These are phyloP conservation scores for Stereocaulon alpinum DNA, from an alignment of 495 filamentous ascomycete species.

Conservation along the genomic window DNA sequence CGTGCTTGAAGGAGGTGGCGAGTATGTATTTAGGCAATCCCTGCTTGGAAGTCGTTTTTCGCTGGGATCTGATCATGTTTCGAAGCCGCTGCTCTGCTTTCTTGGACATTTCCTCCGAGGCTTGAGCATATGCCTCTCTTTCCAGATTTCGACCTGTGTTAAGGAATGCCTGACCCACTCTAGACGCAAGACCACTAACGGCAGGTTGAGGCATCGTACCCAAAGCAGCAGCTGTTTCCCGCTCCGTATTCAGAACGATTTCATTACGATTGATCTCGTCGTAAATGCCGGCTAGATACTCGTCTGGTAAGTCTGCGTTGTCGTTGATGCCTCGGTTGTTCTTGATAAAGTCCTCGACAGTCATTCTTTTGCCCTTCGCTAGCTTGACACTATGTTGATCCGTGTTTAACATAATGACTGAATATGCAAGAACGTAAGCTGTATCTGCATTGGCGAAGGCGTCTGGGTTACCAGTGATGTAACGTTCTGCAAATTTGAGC, in stretches of 20 bases:
- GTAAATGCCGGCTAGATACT: conserved; percentile 82
- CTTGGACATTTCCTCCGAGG: conserved; percentile 88
- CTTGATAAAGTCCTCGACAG: conserved; percentile 92
- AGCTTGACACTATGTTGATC: conserved; percentile 88
- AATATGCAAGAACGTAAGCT: conserved; percentile 91
- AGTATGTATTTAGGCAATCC: conserved; percentile 71
- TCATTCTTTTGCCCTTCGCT: conserved; percentile 70
- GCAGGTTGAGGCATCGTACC: conserved; percentile 49
- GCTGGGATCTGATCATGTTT: conserved; percentile 75
- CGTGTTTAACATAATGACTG: conserved; percentile 93
- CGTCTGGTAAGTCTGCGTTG: conserved; percentile 82
- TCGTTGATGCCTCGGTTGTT: conserved; percentile 99
- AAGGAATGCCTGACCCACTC: conserved; percentile 79
- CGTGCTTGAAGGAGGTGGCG: conserved; percentile 85
- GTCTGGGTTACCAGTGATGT: conserved; percentile 88
- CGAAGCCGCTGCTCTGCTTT: conserved; percentile 85
- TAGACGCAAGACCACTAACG: conserved; percentile 65
- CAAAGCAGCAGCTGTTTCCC: conserved; percentile 70
- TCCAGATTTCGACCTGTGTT: conserved; percentile 87
- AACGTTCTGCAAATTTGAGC: conserved; percentile 96
- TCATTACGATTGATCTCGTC: conserved; percentile 87
- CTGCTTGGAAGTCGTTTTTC: conserved; percentile 58
- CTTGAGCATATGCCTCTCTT: conserved; percentile 84
- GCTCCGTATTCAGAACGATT: conserved; percentile 88
- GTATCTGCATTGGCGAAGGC: conserved; percentile 98